phyloP scores from a whole-genome alignment of 768 basidiomycete genomes.

The Termitomyces sp. region DNA sequence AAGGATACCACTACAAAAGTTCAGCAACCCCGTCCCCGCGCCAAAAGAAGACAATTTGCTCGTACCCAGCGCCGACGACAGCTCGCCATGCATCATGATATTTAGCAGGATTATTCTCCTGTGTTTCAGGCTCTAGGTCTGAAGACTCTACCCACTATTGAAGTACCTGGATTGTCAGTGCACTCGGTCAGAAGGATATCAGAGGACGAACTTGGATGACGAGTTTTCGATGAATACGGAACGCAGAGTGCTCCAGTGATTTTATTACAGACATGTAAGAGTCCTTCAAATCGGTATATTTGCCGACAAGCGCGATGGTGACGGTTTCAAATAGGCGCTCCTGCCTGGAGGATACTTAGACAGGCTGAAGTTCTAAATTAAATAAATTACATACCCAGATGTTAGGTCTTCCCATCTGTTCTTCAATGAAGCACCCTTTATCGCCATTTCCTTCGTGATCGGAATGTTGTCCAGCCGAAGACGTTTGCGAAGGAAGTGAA shows the following conservation, averaged over 20 bases:
- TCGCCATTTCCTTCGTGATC: slow-evolving; percentile 49
- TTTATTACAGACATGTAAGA: slow-evolving; percentile 99
- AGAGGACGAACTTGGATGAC: slow-evolving; percentile 57
- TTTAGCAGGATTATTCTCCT: slow-evolving; percentile 72
- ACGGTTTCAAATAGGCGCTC: slow-evolving; percentile 89
- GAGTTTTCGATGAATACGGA: slow-evolving; percentile 84
- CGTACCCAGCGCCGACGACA: slow-evolving; percentile 84
- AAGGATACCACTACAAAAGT: slow-evolving; percentile 72
- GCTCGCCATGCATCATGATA: slow-evolving; percentile 97
- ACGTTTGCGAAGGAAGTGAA: slow-evolving; percentile 75
- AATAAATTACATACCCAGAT: slow-evolving; percentile 46
- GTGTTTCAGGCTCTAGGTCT: slow-evolving; percentile 77
- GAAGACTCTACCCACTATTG: slow-evolving; percentile 93
- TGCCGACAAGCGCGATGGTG: slow-evolving; percentile 88
- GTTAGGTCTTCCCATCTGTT: slow-evolving; percentile 82
- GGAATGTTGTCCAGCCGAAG: slow-evolving; percentile 62
- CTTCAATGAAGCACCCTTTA: slow-evolving; percentile 61
- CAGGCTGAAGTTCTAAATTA: background rate
- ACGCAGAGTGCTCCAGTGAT: slow-evolving; percentile 93
- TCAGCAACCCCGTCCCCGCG: slow-evolving; percentile 4
- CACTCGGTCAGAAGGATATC: background rate
- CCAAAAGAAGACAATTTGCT: slow-evolving; percentile 6
- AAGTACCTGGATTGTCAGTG: background rate
- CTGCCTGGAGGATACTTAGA: slow-evolving; percentile 48
- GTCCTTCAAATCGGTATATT: slow-evolving; percentile 95